Conservation (phyloP, 2,329 filamentous ascomycete species). For the Sodiomyces alkalinus region DNA sequence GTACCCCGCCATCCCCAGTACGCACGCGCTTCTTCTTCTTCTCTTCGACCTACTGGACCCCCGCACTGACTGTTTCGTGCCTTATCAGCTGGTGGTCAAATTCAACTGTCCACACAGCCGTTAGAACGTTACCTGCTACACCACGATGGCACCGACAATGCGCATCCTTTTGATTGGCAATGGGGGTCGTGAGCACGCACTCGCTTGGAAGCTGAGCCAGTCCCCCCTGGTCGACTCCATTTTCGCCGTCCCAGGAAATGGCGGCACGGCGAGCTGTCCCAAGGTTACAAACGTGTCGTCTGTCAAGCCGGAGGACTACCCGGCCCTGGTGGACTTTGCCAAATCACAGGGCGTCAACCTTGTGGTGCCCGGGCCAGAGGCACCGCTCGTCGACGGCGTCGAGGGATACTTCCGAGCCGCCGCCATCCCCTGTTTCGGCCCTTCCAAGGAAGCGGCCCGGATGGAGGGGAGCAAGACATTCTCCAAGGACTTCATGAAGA, state of each 20-base stretch:
- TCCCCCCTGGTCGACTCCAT: constrained; percentile 48
- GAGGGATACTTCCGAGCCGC: constrained; percentile 48
- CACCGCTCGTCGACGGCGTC: constrained; percentile 60
- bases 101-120: too few relatives aligned
- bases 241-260: constrained; percentile 43
- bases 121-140: too few relatives aligned
- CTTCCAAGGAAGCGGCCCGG: constrained; percentile 49
- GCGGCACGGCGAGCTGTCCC: constrained; percentile 40
- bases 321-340: constrained; percentile 44
- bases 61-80: too few relatives aligned
- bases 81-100: too few relatives aligned
- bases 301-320: constrained; percentile 38
- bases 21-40: too few relatives aligned
- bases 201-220: constrained; percentile 60
- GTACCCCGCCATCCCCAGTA: too few relatives aligned
- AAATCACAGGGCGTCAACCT: constrained; percentile 47
- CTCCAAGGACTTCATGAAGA: constrained; percentile 66
- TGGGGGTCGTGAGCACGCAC: constrained; percentile 60
- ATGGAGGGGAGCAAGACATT: constrained; percentile 72
- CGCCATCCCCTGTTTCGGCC: constrained; percentile 52
- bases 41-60: too few relatives aligned
- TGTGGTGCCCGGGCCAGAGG: constrained; percentile 61
- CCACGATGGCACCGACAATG: constrained; percentile 2
- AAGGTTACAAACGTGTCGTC: constrained; percentile 43
- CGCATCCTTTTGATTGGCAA: constrained; percentile 53